phyloP scores from a whole-genome alignment of 345 rosid species.

The rapeseed (Brassica napus) region DNA sequence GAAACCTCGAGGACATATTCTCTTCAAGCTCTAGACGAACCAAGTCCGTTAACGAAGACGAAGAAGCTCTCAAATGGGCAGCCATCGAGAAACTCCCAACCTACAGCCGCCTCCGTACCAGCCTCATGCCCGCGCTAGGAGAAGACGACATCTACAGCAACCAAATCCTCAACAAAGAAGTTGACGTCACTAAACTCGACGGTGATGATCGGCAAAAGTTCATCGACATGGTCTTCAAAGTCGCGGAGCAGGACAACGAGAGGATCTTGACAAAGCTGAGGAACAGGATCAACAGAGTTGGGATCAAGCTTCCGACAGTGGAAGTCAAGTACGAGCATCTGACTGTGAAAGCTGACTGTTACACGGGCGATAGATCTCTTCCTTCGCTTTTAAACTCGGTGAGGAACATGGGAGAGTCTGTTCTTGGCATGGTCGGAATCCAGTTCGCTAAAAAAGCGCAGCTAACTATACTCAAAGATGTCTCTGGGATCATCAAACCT shows the following conservation, averaged over 20 bases:
- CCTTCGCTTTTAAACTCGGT: constrained; percentile 67
- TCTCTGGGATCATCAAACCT: constrained; percentile 68
- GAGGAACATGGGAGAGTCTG: constrained; percentile 61
- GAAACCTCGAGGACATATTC: constrained; percentile 68
- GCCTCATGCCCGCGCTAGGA: constrained; percentile 55
- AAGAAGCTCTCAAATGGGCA: constrained; percentile 96
- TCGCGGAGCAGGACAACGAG: constrained; percentile 88
- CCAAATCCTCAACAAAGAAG: constrained; percentile 45
- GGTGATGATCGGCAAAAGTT: constrained; percentile 63
- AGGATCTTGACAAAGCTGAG: constrained; percentile 72
- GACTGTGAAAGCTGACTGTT: constrained; percentile 66
- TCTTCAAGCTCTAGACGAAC: constrained; percentile 54
- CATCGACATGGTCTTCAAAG: constrained; percentile 71
- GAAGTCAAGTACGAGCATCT: constrained; percentile 66
- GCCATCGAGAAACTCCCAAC: constrained; percentile 92
- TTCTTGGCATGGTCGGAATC: constrained; percentile 56
- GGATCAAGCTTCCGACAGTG: constrained; percentile 68
- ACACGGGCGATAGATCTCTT: constrained; percentile 70
- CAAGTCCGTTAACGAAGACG: constrained; percentile 62
- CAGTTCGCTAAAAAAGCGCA: constrained; percentile 55
- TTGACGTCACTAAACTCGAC: constrained; percentile 78
- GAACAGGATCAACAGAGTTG: constrained; percentile 75
- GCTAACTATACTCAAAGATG: constrained; percentile 69
- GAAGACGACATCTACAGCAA: constrained; percentile 49
- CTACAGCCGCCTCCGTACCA: constrained; percentile 71